Evolutionary conservation across 495 filamentous ascomycete genomes (phyloP).

Genomic region (Neurospora tetrasperma): DNA sequence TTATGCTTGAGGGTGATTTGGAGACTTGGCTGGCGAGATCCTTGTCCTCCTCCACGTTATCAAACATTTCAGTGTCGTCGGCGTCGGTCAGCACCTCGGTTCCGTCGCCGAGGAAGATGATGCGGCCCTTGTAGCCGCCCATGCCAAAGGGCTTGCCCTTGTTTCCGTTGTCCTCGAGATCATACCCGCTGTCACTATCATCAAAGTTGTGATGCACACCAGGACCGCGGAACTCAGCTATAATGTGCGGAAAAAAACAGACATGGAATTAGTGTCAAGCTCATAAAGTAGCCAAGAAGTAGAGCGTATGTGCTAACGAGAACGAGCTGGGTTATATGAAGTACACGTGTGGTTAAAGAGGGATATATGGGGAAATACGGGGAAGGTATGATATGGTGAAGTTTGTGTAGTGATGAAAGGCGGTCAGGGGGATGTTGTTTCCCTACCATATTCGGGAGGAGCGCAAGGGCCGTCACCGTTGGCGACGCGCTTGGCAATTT

Average conservation of each 20-base stretch:
- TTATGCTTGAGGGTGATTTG: constrained; percentile 23
- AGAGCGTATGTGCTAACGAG: background rate
- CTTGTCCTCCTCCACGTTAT: constrained; percentile 76
- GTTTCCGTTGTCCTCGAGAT: constrained; percentile 49
- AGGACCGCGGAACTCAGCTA: constrained; percentile 94
- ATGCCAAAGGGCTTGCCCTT: constrained; percentile 38
- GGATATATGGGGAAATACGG: background rate
- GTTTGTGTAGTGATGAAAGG: background rate
- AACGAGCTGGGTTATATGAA: background rate
- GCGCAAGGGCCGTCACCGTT: constrained; percentile 97
- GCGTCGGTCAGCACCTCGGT: constrained; percentile 79
- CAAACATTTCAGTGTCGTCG: constrained; percentile 86
- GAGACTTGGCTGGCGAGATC: constrained; percentile 50
- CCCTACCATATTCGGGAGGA: constrained; percentile 98
- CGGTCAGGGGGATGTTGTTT: constrained; percentile 13
- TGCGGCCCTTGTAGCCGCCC: constrained; percentile 60
- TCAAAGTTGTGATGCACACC: constrained; percentile 84
- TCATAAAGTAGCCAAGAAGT: background rate
- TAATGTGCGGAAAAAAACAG: constrained; percentile 9
- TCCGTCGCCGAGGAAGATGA: constrained; percentile 91
- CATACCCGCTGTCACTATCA: constrained; percentile 87
- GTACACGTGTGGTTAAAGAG: constrained; percentile 10
- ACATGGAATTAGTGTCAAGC: constrained; percentile 19
- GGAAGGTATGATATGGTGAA: background rate
- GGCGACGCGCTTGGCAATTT: constrained; percentile 86